These are phyloP conservation scores for Pseudogymnoascus sp. DNA, from an alignment of 2,329 filamentous ascomycete genomes.

Conservation along the genomic window DNA sequence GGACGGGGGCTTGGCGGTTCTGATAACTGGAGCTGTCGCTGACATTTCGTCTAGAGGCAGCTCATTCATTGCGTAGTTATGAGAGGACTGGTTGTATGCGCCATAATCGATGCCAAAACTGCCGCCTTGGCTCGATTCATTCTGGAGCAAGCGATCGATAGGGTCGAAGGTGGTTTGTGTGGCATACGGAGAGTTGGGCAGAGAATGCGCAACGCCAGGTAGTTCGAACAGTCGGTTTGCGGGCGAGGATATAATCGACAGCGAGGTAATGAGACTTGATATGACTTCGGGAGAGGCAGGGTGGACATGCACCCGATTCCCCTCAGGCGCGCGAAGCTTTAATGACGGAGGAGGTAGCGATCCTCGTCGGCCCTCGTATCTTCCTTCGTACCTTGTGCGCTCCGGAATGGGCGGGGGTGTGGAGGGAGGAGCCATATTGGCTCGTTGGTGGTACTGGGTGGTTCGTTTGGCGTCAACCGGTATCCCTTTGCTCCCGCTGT, in stretches of 20 bases:
- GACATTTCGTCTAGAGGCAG: slow-evolving; percentile 50
- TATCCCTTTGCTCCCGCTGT: slow-evolving; percentile 4
- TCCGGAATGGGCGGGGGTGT: slow-evolving; percentile 24
- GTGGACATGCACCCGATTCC: slow-evolving; percentile 26
- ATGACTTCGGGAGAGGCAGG: slow-evolving; percentile 56
- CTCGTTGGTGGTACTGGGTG: background rate
- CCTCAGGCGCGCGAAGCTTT: slow-evolving; percentile 12
- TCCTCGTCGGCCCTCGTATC: slow-evolving; percentile 19
- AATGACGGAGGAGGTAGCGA: slow-evolving; percentile 24
- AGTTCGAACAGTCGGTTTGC: slow-evolving; percentile 63
- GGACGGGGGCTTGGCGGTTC: slow-evolving; percentile 73
- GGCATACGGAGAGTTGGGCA: slow-evolving; percentile 33
- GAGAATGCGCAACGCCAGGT: slow-evolving; percentile 21
- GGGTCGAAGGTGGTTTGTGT: slow-evolving; percentile 22
- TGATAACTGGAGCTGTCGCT: slow-evolving; percentile 62
- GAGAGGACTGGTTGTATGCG: slow-evolving; percentile 46
- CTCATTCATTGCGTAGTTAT: slow-evolving; percentile 41
- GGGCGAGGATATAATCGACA: slow-evolving; percentile 59
- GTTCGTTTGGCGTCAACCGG: background rate
- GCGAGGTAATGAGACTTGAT: slow-evolving; percentile 59
- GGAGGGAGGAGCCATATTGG: slow-evolving; percentile 1
- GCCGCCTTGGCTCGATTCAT: slow-evolving; percentile 23
- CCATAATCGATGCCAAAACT: slow-evolving; percentile 68
- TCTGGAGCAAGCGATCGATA: slow-evolving; percentile 17
- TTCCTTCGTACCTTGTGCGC: slow-evolving; percentile 22